A percentile compares a stretch with the other conserved stretches of the same genome.
Evolutionary conservation across 306 rosid genomes (phyloP).

Genomic region (Vigna mungo): DNA sequence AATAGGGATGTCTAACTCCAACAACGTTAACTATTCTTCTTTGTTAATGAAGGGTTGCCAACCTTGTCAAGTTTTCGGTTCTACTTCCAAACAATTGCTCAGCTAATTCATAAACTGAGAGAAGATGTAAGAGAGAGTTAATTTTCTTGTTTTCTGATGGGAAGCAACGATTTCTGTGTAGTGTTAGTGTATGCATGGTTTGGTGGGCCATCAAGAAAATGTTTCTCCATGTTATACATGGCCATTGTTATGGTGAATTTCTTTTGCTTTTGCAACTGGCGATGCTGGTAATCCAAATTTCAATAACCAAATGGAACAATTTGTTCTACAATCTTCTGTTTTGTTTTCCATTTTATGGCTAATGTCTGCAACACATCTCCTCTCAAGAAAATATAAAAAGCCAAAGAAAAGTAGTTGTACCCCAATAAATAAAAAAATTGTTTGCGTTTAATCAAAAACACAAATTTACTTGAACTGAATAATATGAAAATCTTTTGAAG

Average conservation of each 20-base stretch:
- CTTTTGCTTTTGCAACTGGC: slow-evolving; percentile 9
- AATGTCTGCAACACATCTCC: background rate
- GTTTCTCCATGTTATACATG: slow-evolving; percentile 33
- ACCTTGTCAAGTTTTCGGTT: slow-evolving; percentile 53
- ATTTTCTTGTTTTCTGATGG: slow-evolving; percentile 1
- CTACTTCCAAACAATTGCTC: slow-evolving; percentile 64
- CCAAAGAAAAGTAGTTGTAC: slow-evolving; percentile 12
- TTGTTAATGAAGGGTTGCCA: slow-evolving; percentile 64
- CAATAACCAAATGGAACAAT: background rate
- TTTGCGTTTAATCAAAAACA: background rate
- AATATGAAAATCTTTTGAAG: background rate
- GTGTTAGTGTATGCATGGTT: slow-evolving; percentile 35
- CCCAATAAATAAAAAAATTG: background rate
- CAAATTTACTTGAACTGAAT: background rate
- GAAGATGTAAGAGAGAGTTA: background rate
- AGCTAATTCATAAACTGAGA: slow-evolving; percentile 41
- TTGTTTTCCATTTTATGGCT: background rate
- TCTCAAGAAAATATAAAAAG: background rate
- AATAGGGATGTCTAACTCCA: slow-evolving; percentile 13
- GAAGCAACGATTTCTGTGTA: slow-evolving; percentile 20
- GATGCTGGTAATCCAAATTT: background rate
- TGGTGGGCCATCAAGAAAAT: slow-evolving; percentile 28
- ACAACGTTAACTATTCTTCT: slow-evolving; percentile 46
- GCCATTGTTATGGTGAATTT: slow-evolving; percentile 21
- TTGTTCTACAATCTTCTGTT: background rate